A percentile compares a stretch with the other conserved stretches of the same genome.
Evolutionary conservation across 2,329 filamentous ascomycete genomes (phyloP).

Genomic region (Magnaporthales sp.): DNA sequence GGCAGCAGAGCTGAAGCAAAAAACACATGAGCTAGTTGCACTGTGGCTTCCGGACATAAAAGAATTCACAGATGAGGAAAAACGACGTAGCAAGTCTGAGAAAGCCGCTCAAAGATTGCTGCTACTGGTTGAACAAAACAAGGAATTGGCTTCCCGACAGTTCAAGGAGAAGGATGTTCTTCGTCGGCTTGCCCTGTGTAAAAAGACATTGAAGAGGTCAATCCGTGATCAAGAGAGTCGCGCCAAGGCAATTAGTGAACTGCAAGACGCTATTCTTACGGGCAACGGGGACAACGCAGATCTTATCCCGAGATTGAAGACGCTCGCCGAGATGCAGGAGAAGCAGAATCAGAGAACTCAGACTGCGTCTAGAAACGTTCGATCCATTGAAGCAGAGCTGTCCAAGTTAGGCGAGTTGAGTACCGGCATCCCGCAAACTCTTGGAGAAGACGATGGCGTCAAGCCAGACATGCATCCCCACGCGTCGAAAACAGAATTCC

Average conservation of each 20-base stretch:
- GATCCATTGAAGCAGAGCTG: background rate
- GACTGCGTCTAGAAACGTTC: background rate
- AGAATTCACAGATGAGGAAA: background rate
- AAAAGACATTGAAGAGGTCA: background rate
- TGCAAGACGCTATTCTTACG: background rate
- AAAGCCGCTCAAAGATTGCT: background rate
- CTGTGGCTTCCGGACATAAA: background rate
- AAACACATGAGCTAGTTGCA: background rate
- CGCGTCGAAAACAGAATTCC: background rate
- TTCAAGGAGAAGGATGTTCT: background rate
- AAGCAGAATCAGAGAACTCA: background rate
- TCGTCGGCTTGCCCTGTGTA: background rate
- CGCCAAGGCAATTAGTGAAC: background rate
- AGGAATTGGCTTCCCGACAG: too few relatives aligned
- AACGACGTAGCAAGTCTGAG: background rate
- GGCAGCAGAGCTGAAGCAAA: background rate
- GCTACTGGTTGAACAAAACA: background rate
- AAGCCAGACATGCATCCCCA: background rate
- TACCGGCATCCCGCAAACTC: background rate
- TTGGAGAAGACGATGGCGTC: background rate
- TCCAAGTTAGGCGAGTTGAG: background rate
- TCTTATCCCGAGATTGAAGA: background rate
- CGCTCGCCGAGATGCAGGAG: background rate
- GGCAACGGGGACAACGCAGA: background rate
- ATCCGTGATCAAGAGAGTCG: background rate